These are phyloP conservation scores for Herpetospermum pedunculosum DNA, from an alignment of 306 rosid genomes.

Conservation along the genomic window DNA sequence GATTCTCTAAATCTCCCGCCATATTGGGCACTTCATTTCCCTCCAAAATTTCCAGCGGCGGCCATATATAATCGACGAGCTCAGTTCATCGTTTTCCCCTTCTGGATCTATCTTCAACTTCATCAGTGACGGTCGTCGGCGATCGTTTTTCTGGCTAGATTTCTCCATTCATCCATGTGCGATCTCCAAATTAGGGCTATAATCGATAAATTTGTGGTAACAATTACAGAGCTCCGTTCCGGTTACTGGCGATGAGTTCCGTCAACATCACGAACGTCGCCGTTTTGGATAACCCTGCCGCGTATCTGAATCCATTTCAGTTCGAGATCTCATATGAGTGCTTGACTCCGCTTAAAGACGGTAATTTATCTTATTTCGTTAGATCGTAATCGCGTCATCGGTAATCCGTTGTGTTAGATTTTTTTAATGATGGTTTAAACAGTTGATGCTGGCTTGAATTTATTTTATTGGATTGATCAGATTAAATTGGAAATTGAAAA, in stretches of 20 bases:
- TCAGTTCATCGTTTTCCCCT: background rate
- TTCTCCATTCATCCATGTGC: background rate
- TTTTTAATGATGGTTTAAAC: background rate
- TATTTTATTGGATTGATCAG: background rate
- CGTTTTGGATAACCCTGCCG: slow-evolving; percentile 9
- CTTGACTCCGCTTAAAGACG: slow-evolving; percentile 35
- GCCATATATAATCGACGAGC: slow-evolving; percentile 6
- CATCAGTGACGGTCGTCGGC: background rate
- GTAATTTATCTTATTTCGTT: background rate
- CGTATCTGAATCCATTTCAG: slow-evolving; percentile 20
- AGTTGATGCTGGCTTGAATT: background rate
- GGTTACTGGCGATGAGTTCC: slow-evolving; percentile 9
- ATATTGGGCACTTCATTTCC: background rate
- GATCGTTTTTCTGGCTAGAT: background rate
- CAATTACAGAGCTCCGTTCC: background rate
- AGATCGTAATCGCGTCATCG: background rate
- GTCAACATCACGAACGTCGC: slow-evolving; percentile 13
- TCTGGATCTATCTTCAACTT: background rate
- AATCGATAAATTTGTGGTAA: background rate
- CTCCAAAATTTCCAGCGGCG: slow-evolving; percentile 3
- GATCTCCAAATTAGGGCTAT: background rate
- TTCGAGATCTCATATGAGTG: slow-evolving; percentile 38
- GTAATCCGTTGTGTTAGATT: background rate
- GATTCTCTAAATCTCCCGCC: background rate
- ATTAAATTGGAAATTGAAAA: background rate